These are phyloP conservation scores for Sistotremastrum suecicum DNA, from an alignment of 768 basidiomycete species.

Conservation along the genomic window DNA sequence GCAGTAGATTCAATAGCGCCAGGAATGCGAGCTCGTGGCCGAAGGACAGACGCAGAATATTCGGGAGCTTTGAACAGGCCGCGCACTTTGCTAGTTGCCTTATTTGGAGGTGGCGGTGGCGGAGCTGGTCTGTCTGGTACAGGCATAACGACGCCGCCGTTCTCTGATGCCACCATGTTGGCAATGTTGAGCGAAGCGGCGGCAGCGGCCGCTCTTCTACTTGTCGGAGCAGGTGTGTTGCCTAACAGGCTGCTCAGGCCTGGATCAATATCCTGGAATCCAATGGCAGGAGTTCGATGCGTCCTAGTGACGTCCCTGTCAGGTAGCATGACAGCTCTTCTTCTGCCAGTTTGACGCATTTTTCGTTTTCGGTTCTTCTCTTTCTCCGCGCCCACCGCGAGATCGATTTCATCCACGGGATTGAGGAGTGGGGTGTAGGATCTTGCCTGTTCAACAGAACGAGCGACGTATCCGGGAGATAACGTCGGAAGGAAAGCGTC, in stretches of 20 bases:
- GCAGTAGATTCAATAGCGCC: conserved; percentile 59
- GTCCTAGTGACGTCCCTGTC: conserved; percentile 91
- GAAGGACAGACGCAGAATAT: conserved; percentile 38
- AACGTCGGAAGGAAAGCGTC: conserved; percentile 81
- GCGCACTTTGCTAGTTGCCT: conserved; percentile 50
- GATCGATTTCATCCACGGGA: conserved; percentile 22
- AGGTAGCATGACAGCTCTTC: conserved; percentile 70
- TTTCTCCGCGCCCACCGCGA: conserved; percentile 88
- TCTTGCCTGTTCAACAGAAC: conserved; percentile 64
- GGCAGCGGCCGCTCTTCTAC: conserved; percentile 74
- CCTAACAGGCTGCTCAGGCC: conserved; percentile 53
- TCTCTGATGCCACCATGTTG: conserved; percentile 86
- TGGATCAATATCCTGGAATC: conserved; percentile 67
- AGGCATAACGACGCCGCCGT: conserved; percentile 46
- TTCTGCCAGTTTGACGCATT: conserved; percentile 70
- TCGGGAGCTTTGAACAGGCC: conserved; percentile 62
- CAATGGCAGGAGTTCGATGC: conserved; percentile 77
- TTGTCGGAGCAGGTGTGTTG: conserved; percentile 52
- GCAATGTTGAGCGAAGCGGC: conserved; percentile 77
- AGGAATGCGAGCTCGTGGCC: conserved; percentile 42
- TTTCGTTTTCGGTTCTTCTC: conserved; percentile 69
- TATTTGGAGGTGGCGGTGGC: conserved; percentile 23
- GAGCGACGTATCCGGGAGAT: conserved; percentile 39
- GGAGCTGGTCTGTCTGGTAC: conserved; percentile 7
- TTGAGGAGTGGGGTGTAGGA: conserved; percentile 82